Conservation (phyloP, 2,329 filamentous ascomycete species). For the Cladosporium oxysporum region DNA sequence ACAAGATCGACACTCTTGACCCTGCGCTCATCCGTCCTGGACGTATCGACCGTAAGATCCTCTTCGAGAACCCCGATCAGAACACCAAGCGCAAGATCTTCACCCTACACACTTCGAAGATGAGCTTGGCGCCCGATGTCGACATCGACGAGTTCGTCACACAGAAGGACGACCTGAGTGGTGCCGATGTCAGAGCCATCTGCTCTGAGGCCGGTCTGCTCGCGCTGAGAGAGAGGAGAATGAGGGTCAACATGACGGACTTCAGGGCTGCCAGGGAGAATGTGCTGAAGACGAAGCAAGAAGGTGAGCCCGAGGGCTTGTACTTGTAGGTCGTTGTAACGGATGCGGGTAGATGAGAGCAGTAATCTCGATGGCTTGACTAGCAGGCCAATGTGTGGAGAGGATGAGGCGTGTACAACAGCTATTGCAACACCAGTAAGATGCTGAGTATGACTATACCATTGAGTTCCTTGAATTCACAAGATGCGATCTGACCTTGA, state of each 20-base stretch:
- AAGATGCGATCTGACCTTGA: background rate
- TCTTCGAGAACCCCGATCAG: slow-evolving; percentile 75
- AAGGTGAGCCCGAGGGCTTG: slow-evolving; percentile 96
- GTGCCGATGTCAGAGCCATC: slow-evolving; percentile 98
- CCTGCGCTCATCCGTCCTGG: slow-evolving; percentile 94
- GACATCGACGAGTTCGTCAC: slow-evolving; percentile 98
- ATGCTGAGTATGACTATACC: slow-evolving; percentile 14
- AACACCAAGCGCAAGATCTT: slow-evolving; percentile 98
- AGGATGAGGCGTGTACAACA: slow-evolving; percentile 14
- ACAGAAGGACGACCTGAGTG: slow-evolving; percentile 95
- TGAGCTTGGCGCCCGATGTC: slow-evolving; percentile 95
- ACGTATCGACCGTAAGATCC: slow-evolving; percentile 97
- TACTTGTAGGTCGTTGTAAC: slow-evolving; percentile 71
- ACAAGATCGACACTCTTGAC: slow-evolving; percentile 98
- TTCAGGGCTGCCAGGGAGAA: slow-evolving; percentile 90
- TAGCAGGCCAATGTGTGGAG: background rate
- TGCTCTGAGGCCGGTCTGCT: slow-evolving; percentile 95
- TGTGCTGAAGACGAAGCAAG: slow-evolving; percentile 96
- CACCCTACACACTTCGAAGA: slow-evolving; percentile 96
- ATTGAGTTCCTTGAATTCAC: background rate
- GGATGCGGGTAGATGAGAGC: background rate
- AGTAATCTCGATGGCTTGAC: background rate
- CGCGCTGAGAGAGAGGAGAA: slow-evolving; percentile 89
- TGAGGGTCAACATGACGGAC: slow-evolving; percentile 99
- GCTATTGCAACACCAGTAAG: slow-evolving; percentile 12